A percentile compares a stretch with the other conserved stretches of the same genome.
These are phyloP conservation scores for Metschnikowia lochheadii DNA, from an alignment of 805 yeast species.

Conservation along the genomic window DNA sequence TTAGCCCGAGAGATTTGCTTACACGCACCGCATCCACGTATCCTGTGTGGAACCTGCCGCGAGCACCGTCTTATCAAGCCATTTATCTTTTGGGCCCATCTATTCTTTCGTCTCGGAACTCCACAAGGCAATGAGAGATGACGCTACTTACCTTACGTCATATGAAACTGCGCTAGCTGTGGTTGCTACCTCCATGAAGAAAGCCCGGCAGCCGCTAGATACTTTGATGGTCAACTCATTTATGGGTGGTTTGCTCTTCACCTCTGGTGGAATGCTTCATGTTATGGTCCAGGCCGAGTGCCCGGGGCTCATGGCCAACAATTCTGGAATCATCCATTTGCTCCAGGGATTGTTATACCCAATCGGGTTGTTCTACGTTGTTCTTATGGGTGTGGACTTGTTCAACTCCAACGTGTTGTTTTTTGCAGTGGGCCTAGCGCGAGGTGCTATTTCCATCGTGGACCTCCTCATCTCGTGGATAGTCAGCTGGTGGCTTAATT, in stretches of 20 bases:
- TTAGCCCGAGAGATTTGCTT: neutral
- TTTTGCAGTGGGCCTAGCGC: conserved; percentile 61
- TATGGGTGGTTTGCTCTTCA: conserved; percentile 65
- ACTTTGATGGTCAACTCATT: conserved; percentile 60
- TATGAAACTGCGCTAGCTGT: conserved; percentile 81
- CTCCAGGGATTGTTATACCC: conserved; percentile 63
- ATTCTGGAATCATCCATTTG: conserved; percentile 52
- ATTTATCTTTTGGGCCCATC: neutral
- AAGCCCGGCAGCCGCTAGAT: conserved; percentile 61
- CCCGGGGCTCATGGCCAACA: conserved; percentile 35
- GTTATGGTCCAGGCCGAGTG: conserved; percentile 51
- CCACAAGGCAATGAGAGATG: conserved; percentile 14
- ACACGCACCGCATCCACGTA: neutral
- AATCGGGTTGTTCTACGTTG: conserved; percentile 71
- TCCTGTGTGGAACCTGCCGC: neutral
- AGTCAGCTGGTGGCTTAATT: conserved; percentile 62
- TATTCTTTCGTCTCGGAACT: neutral
- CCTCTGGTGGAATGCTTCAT: conserved; percentile 70
- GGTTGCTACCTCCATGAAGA: conserved; percentile 83
- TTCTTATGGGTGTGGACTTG: conserved; percentile 69
- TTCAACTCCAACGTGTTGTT: conserved; percentile 72
- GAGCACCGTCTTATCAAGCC: neutral
- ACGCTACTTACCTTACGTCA: conserved; percentile 56
- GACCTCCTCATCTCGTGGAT: conserved; percentile 65
- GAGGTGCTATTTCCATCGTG: conserved; percentile 65